Base-by-base conservation (phyloP, 805 yeast species). In the Wickerhamiella galacta region DNA sequence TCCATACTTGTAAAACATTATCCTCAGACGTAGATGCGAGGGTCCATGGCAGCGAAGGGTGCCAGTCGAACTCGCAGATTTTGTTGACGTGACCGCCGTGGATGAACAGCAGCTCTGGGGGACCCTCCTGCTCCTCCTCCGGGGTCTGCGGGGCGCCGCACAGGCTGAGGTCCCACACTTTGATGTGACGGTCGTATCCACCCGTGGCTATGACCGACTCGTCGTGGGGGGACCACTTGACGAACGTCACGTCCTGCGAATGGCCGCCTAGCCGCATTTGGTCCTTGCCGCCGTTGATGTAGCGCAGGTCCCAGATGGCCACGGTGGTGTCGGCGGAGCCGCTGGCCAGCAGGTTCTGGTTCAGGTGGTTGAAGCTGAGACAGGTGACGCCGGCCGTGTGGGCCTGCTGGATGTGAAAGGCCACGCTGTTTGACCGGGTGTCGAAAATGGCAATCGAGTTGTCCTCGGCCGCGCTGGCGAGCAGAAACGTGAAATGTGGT, bases 31-130 rank as follows among this genome's bases (percentile, higher is more conserved):
- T 72, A 34, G 78, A 68, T 6, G 75, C 74, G 21, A 71, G 52
- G 1, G 78, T 61, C 54, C 73, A 66, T 17, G 63, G 61, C 30
- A 75, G 53, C 7, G 49, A 52, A 2, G 81, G 79, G 46, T 76
- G 75, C 66, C 85, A 69, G 36, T 66, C 72, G 30, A 75, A 58
- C 42, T 75, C 87, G 35, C 72, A 63, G 28, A 82, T 63, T 33
- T 72, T 63, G 30, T 68, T 70, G 2, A 83, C 70, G 55, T 82
- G 94, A 9, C 94, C 94, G 11, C 92, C 93, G 53, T 83, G 93
- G 46, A 80, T 67, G 48, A 80, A 82, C 16, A 57, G 55, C 36
- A 82, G 63, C 50, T 82, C 76, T 4, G 93, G 90, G 41, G 83
- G 92, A 8, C 72, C 70, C 39, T 66, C 68, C 22, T 65, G 65